Evolutionary conservation across 257 asterid genomes (phyloP).

Genomic region (Prunella vulgaris): DNA sequence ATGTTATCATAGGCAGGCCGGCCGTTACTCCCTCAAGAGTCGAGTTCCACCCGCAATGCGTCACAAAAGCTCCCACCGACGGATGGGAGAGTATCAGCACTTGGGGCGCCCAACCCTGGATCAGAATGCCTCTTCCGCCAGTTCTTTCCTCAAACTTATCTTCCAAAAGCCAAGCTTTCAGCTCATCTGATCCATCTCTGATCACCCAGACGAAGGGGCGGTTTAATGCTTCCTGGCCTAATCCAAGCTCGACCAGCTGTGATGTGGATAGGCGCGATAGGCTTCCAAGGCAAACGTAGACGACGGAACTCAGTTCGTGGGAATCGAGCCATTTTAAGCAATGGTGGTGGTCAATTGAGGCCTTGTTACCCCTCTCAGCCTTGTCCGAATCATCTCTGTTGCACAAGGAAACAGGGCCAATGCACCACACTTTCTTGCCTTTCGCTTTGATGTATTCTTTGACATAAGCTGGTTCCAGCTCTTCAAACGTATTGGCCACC

Average conservation of each 20-base stretch:
- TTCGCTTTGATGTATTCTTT: slow-evolving; percentile 7
- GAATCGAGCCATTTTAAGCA: too few relatives aligned
- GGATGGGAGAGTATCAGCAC: slow-evolving; percentile 47
- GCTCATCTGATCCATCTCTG: slow-evolving; percentile 26
- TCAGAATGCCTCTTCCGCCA: slow-evolving; percentile 27
- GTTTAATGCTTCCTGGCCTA: too few relatives aligned
- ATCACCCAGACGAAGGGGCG: slow-evolving; percentile 46
- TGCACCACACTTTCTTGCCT: slow-evolving; percentile 35
- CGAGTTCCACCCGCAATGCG: slow-evolving; percentile 67
- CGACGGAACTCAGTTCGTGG: too few relatives aligned
- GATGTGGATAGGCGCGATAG: too few relatives aligned
- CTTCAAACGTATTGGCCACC: slow-evolving; percentile 38
- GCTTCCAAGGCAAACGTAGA: too few relatives aligned
- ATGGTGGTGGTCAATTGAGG: slow-evolving; percentile 17
- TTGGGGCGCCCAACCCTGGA: slow-evolving; percentile 61
- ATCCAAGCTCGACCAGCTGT: too few relatives aligned
- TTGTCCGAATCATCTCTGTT: slow-evolving; percentile 29
- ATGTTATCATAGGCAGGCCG: slow-evolving; percentile 48
- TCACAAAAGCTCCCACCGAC: slow-evolving; percentile 46
- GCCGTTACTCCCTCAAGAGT: slow-evolving; percentile 40
- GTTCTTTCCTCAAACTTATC: slow-evolving; percentile 39
- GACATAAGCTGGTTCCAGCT: slow-evolving; percentile 39
- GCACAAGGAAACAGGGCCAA: slow-evolving; percentile 48
- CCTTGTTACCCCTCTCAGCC: slow-evolving; percentile 40
- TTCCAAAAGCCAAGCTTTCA: slow-evolving; percentile 33